Base-by-base conservation (phyloP, 495 filamentous ascomycete genomes). In the Trichocladium antarcticum region DNA sequence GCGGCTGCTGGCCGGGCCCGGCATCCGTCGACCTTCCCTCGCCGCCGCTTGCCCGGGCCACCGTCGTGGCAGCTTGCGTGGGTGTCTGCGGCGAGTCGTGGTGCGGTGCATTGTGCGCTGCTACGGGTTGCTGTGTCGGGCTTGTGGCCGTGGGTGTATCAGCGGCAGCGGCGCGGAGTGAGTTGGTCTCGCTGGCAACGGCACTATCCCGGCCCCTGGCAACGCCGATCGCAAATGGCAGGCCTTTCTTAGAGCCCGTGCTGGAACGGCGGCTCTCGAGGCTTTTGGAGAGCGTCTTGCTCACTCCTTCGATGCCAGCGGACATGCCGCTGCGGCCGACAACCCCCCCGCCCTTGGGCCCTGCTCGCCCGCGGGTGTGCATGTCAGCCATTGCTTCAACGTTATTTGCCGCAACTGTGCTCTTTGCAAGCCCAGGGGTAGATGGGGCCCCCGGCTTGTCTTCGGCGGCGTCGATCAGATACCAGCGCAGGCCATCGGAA, bases 401-500 rank as follows among this genome's bases (percentile, higher is more conserved):
- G 44, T 83, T 79, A 42, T 87, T 84, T n/a, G 83, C 83, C 8
- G 87, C 86, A 16, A 96, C 92, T 1, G 92, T 96, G 57, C 80
- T 87, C 63, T 89, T 92, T 12, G 83, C 83, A 31, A 93, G 69
- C 0, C 93, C 89, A 0, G 92, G 89, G 0, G 88, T 97, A 11
- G 81, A 81, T 2, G 92, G 92, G 3, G 92, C 93, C n/a, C 90
- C 92, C 6, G 85, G 78, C 61, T 95, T 96, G 62, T 97, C 92
- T 59, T 99, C 92, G 2, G 75, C 74, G 0, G 92, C 92, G 60
- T 99, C 90, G 9, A 97, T 77, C 2, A 97, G 77, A 59, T 95
- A 97, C 92, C 92, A 99, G 24, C 90, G 78, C 15, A 99, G 71
- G 15, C 92, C 92, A 58, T 99, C 92, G 0, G 89, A 95, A 14